A percentile compares a stretch with the other conserved stretches of the same genome.
Conservation (phyloP, 2,329 filamentous ascomycete species). For the Cadophora sp. region DNA sequence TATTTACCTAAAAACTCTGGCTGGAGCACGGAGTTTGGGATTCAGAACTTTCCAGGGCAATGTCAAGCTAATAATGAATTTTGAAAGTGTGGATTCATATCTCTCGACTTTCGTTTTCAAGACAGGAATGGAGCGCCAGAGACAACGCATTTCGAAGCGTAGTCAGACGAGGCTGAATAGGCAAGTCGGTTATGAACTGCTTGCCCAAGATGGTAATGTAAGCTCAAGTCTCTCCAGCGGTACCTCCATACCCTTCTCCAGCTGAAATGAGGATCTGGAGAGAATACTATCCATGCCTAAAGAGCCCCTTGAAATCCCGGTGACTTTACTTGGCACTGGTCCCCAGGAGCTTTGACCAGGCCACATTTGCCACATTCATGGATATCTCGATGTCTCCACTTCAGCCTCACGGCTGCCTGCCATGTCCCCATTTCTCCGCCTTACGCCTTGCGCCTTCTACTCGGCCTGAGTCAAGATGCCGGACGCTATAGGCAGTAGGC, state of each 20-base stretch:
- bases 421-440: background rate
- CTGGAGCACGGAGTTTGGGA: too few species aligned
- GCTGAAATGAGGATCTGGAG: background rate
- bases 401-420: conserved; percentile 16
- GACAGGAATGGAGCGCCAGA: too few species aligned
- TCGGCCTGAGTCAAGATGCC: conserved; percentile 25
- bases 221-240: background rate
- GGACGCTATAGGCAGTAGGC: background rate
- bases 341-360: background rate
- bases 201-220: background rate
- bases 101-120: too few species aligned
- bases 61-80: too few species aligned
- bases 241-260: background rate
- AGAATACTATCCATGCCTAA: background rate
- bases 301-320: background rate
- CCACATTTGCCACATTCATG: conserved; percentile 6
- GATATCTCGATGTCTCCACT: background rate
- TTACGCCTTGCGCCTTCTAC: conserved; percentile 6
- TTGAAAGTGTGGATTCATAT: too few species aligned
- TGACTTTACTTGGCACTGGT: background rate
- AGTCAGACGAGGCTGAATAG: too few species aligned
- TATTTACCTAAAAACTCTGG: too few species aligned
- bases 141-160: too few species aligned
- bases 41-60: too few species aligned
- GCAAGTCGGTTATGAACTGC: background rate